phyloP scores from a whole-genome alignment of 306 rosid species.

The Vachellia collinsii region DNA sequence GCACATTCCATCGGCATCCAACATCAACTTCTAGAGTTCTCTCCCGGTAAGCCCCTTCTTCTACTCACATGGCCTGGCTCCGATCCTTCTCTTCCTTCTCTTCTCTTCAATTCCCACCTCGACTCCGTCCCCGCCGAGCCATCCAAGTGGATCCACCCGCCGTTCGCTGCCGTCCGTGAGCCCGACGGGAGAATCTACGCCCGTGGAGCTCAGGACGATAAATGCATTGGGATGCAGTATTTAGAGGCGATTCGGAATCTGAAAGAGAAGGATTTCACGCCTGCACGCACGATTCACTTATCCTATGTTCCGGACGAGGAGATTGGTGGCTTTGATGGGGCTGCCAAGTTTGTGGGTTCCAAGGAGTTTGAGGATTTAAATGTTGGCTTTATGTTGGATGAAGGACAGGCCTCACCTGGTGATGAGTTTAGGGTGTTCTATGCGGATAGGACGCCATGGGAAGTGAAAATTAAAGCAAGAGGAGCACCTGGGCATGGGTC shows the following conservation, averaged over 20 bases:
- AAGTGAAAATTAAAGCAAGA: slow-evolving; percentile 57
- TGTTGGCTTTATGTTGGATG: slow-evolving; percentile 82
- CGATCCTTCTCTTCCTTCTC: slow-evolving; percentile 69
- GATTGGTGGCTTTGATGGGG: slow-evolving; percentile 70
- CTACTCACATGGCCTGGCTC: slow-evolving; percentile 85
- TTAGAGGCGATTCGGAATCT: slow-evolving; percentile 83
- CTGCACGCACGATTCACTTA: slow-evolving; percentile 64
- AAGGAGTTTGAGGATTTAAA: slow-evolving; percentile 57
- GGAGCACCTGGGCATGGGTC: slow-evolving; percentile 87
- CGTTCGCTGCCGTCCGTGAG: slow-evolving; percentile 69
- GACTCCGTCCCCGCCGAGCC: slow-evolving; percentile 94
- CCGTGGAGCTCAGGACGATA: slow-evolving; percentile 95
- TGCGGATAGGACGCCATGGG: slow-evolving; percentile 79
- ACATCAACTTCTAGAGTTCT: slow-evolving; percentile 52
- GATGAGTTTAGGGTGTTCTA: slow-evolving; percentile 81
- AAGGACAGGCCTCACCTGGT: slow-evolving; percentile 77
- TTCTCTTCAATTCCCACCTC: slow-evolving; percentile 90
- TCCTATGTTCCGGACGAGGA: slow-evolving; percentile 93
- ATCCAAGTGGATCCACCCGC: slow-evolving; percentile 81
- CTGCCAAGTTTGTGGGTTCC: slow-evolving; percentile 56
- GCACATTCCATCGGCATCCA: slow-evolving; percentile 51
- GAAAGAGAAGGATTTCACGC: slow-evolving; percentile 34
- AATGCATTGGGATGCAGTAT: slow-evolving; percentile 80
- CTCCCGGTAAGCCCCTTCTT: slow-evolving; percentile 65
- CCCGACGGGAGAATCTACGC: slow-evolving; percentile 67